Conservation (phyloP, 805 yeast genomes). For the Lipomyces lipofer region DNA sequence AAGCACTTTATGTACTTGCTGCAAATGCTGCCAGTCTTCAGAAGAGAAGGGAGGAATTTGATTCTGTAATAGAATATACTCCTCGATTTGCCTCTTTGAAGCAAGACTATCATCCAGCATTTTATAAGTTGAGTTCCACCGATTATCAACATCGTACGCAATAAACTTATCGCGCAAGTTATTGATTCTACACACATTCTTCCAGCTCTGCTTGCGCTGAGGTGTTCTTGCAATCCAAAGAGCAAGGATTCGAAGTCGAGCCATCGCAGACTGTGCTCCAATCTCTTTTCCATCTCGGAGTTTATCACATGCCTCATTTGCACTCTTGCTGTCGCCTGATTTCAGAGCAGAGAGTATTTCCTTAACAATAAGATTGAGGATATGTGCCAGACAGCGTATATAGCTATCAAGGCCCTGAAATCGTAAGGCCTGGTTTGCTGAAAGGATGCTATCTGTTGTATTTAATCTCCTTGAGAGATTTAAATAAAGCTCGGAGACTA, state of each 20-base stretch:
- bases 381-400: not conserved
- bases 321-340: not conserved
- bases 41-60: not conserved
- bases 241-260: conserved; percentile 3
- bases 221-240: not conserved
- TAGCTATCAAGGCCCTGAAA: not conserved
- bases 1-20: no score
- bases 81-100: not conserved
- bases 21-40: not conserved
- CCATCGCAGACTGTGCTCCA: not conserved
- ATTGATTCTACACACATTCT: not conserved
- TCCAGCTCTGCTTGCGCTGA: not conserved
- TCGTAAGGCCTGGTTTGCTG: not conserved
- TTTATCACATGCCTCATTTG: not conserved
- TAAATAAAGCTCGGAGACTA: not conserved
- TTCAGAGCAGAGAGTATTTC: not conserved
- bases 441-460: not conserved
- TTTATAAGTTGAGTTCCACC: not conserved
- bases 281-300: not conserved
- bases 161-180: not conserved
- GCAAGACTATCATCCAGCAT: not conserved
- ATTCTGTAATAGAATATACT: not conserved
- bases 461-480: not conserved
- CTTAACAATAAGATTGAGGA: not conserved
- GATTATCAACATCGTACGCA: not conserved